Evolutionary conservation across 2,329 filamentous ascomycete species (phyloP), one percentile per base, ranked within the genome.

Genomic region (Hortaea sp.): DNA sequence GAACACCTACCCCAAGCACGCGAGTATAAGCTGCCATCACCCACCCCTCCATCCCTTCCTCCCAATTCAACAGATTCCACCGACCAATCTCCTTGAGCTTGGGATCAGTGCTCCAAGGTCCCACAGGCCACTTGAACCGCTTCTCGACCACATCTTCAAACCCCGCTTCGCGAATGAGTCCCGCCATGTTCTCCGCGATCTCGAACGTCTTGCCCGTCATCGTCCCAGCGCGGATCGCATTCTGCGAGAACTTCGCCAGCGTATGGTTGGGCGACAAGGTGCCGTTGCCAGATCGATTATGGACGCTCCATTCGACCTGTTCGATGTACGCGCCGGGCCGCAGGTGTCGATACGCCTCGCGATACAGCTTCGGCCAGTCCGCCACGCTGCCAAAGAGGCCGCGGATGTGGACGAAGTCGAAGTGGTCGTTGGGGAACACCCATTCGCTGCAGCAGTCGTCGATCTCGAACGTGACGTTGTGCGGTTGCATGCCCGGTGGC

Each of bases 81-180:
- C 51, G 45, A 11, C 69, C 67, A 37, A 66, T 59, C 44, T 68
- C 63, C 53, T 70, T 70, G 42, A 64, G 46, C 42, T 54, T 59
- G 30, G 56, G 51, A 46, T 68, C 66, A 5, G 52, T 59, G 32
- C 60, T 60, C 69, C 69, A 72, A 7, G 63, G 60, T 3, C 67
- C 66, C 11, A 71, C 57, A 0, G 70, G 69, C 61, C 66, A 65
- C 44, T 67, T 66, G 53, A 62, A 69, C 32, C 55, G 55, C 46
- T 56, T 56, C 54, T 71, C 67, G 7, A 66, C 62, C 1, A 75
- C 64, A 49, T 73, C 66, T 4, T 64, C 65, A 52, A 74, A 75
- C 2, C 72, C 72, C 55, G 66, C 66, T 61, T 57, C 51, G 4
- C 29, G 44, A 27, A 62, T 56, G 27, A 55, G 29, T 2, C 50